Conservation (phyloP, 2,329 filamentous ascomycete genomes). For the Rhexocercosporidium sp. region DNA sequence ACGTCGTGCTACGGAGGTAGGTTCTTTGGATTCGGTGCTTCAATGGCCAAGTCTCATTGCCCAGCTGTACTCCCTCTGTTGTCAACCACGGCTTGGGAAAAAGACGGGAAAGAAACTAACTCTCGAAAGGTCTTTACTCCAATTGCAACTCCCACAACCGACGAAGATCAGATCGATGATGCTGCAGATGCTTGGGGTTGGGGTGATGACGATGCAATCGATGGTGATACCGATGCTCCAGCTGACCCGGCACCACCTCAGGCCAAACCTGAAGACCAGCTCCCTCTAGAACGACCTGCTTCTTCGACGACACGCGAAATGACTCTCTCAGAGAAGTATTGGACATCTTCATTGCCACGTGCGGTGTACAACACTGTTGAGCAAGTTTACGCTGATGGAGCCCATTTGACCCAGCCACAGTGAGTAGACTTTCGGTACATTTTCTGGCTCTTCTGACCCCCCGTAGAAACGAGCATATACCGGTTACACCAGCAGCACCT, state of each 20-base stretch:
- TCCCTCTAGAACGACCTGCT: neutral
- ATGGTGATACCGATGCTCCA: conserved; percentile 32
- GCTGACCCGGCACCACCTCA: neutral
- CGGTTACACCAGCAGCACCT: conserved; percentile 69
- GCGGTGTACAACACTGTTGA: conserved; percentile 72
- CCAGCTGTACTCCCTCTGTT: neutral
- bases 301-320: conserved; percentile 56
- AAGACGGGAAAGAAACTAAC: neutral
- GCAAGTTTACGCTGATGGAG: conserved; percentile 63
- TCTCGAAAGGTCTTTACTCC: conserved; percentile 7
- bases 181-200: conserved; percentile 73
- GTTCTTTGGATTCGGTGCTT: neutral
- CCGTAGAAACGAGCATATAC: conserved; percentile 50
- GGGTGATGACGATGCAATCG: conserved; percentile 68
- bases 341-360: conserved; percentile 85
- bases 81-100: neutral
- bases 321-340: conserved; percentile 83
- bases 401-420: conserved; percentile 60
- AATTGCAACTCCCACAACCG: neutral
- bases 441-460: conserved; percentile 17
- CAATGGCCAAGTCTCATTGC: neutral
- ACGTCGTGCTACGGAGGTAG: conserved; percentile 22
- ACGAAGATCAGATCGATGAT: conserved; percentile 44
- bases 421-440: conserved; percentile 39
- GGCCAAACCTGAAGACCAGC: neutral